Evolutionary conservation across 352 stramenopile genomes (phyloP).

Genomic region (Pythium aphanidermatum): DNA sequence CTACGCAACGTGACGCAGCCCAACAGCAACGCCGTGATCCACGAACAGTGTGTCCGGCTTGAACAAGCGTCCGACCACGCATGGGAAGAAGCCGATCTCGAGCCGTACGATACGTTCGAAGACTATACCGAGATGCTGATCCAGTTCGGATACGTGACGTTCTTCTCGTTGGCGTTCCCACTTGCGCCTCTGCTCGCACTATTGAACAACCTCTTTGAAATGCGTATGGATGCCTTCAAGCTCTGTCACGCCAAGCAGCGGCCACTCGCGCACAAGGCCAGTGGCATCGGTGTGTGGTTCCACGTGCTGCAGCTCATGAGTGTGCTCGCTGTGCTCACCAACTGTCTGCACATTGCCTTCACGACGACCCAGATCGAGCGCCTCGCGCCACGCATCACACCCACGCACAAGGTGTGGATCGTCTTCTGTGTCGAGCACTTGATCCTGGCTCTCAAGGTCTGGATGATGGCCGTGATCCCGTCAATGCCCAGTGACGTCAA

Average conservation of each 20-base stretch:
- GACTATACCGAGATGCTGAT: slow-evolving; percentile 94
- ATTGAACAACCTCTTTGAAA: slow-evolving; percentile 91
- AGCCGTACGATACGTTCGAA: slow-evolving; percentile 92
- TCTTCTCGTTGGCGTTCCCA: slow-evolving; percentile 94
- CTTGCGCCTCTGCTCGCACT: slow-evolving; percentile 92
- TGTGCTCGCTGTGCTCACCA: slow-evolving; percentile 93
- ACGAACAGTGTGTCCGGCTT: slow-evolving; percentile 72
- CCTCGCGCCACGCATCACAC: slow-evolving; percentile 23
- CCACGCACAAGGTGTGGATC: slow-evolving; percentile 66
- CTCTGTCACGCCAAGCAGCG: slow-evolving; percentile 89
- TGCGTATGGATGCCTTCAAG: slow-evolving; percentile 94
- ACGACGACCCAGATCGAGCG: slow-evolving; percentile 67
- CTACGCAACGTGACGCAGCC: neutral
- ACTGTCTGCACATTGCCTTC: slow-evolving; percentile 92
- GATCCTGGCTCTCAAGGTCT: slow-evolving; percentile 59
- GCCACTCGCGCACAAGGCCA: slow-evolving; percentile 89
- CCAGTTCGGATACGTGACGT: slow-evolving; percentile 94
- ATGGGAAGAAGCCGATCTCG: slow-evolving; percentile 90
- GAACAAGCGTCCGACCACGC: slow-evolving; percentile 73
- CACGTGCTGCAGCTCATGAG: slow-evolving; percentile 93
- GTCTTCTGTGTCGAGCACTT: slow-evolving; percentile 71
- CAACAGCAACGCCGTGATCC: slow-evolving; percentile 48
- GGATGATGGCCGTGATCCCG: slow-evolving; percentile 51
- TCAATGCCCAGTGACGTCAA: slow-evolving; percentile 47
- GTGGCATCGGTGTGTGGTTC: slow-evolving; percentile 87